Evolutionary conservation across 2,329 filamentous ascomycete genomes (phyloP).

Genomic region (Stachybotrys echinatus): DNA sequence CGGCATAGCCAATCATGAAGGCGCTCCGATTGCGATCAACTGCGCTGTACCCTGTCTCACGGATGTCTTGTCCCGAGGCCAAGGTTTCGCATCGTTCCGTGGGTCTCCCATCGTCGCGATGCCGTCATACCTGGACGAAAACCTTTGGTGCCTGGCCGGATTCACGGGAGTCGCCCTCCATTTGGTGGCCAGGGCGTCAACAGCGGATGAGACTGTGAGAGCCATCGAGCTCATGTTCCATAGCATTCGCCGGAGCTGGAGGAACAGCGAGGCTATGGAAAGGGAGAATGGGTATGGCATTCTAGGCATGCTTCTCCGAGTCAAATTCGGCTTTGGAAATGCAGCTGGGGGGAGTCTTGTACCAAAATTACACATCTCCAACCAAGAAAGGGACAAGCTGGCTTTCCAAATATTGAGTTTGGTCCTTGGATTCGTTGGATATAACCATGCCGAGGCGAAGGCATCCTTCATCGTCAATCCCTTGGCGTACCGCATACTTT

Average conservation of each 20-base stretch:
- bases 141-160: constrained; percentile 87
- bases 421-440: constrained; percentile 83
- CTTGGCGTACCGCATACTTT: constrained; percentile 82
- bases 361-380: constrained; percentile 38
- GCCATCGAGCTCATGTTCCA: constrained; percentile 81
- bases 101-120: constrained; percentile 77
- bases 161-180: constrained; percentile 82
- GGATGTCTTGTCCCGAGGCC: constrained; percentile 75
- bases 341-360: constrained; percentile 21
- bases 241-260: constrained; percentile 86
- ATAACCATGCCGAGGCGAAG: constrained; percentile 71
- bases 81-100: constrained; percentile 76
- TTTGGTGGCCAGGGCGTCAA: constrained; percentile 71
- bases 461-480: constrained; percentile 95
- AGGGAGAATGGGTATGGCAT: constrained; percentile 91
- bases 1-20: constrained; percentile 35
- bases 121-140: constrained; percentile 84
- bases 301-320: constrained; percentile 74
- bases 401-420: constrained; percentile 65
- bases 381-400: constrained; percentile 49
- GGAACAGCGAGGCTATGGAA: constrained; percentile 98
- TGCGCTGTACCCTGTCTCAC: constrained; percentile 82
- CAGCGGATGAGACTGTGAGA: constrained; percentile 64
- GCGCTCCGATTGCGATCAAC: constrained; percentile 80
- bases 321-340: constrained; percentile 63